Conservation (phyloP, 805 yeast genomes). For the Yueomyces sinensis region DNA sequence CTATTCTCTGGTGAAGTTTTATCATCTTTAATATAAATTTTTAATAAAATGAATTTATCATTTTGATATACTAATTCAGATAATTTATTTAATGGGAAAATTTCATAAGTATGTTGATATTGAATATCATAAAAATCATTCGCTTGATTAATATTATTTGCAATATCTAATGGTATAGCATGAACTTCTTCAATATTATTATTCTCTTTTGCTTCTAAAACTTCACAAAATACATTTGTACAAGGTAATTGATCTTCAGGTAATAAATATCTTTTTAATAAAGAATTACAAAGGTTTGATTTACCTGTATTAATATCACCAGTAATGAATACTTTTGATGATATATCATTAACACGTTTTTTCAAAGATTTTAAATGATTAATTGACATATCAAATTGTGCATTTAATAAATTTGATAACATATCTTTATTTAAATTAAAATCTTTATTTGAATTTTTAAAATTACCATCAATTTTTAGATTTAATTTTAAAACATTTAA, state of each 20-base stretch:
- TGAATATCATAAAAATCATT: conserved; percentile 22
- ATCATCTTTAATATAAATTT: conserved; percentile 51
- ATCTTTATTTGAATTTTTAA: not conserved
- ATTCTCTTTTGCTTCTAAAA: conserved; percentile 71
- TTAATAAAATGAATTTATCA: conserved; percentile 58
- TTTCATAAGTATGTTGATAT: conserved; percentile 55
- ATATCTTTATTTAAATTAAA: conserved; percentile 53
- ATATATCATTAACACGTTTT: conserved; percentile 78
- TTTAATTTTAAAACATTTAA: conserved; percentile 15
- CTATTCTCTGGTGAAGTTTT: conserved; percentile 37
- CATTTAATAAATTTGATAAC: conserved; percentile 53
- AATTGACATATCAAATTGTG: conserved; percentile 49
- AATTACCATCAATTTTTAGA: conserved; percentile 17
- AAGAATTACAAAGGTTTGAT: conserved; percentile 87
- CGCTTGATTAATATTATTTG: conserved; percentile 14
- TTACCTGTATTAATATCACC: conserved; percentile 97
- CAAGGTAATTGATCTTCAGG: conserved; percentile 99
- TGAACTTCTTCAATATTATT: conserved; percentile 79
- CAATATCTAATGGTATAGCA: conserved; percentile 53
- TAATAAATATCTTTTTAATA: conserved; percentile 50
- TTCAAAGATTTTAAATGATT: conserved; percentile 59
- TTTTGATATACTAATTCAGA: conserved; percentile 60
- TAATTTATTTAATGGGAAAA: conserved; percentile 40
- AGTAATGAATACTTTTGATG: conserved; percentile 88
- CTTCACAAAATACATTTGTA: conserved; percentile 92